Base-by-base conservation (phyloP, 768 basidiomycete genomes). In the Phlegmacium glaucopus region DNA sequence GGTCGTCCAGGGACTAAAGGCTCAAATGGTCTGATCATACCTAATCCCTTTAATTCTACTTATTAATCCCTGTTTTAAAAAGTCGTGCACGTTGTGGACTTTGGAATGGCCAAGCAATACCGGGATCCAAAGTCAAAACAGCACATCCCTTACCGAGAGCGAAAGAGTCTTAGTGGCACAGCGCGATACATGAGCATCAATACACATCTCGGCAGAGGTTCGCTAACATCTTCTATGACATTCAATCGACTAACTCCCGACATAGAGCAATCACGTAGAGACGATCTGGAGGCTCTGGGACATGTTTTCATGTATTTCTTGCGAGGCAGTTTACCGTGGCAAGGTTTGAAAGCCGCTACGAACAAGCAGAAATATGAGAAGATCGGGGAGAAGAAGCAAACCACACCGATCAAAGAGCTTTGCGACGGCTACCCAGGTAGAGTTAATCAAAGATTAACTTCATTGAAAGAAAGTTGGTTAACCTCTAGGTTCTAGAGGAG, bases 321-420 rank as follows among this genome's bases (percentile, higher is more conserved):
- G 43, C 82, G 96, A 44, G 96, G 96, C 16, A 95, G 94, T 58
- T 64, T 99, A 44, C 96, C 96, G 17, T 99, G 96, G 96, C 96
- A 99, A 64, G 96, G 96, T 48, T 80, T 99, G 48, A 98, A 98
- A 72, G 96, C 96, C 28, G 96, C 96, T 25, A 99, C 94, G 42
- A 98, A 99, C 77, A 99, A 99, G 75, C 96, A 98, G 68, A 92
- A 98, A 77, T 99, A 99, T 72, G 95, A 99, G 77, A 99, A 98
- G 78, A 99, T 99, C 66, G 95, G 95, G 53, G 95, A 99, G 77
- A 99, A 99, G 86, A 99, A 93, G 78, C 96, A 98, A 73, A 90
- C 89, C 11, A 98, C 96, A 25, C 88, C 89, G 6, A 97, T 99
- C 67, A 95, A 92, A 72, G 96, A 99, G 62, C 78, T 99, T 18